These are phyloP conservation scores for Suillus subluteus DNA, from an alignment of 768 basidiomycete genomes.

Conservation along the genomic window DNA sequence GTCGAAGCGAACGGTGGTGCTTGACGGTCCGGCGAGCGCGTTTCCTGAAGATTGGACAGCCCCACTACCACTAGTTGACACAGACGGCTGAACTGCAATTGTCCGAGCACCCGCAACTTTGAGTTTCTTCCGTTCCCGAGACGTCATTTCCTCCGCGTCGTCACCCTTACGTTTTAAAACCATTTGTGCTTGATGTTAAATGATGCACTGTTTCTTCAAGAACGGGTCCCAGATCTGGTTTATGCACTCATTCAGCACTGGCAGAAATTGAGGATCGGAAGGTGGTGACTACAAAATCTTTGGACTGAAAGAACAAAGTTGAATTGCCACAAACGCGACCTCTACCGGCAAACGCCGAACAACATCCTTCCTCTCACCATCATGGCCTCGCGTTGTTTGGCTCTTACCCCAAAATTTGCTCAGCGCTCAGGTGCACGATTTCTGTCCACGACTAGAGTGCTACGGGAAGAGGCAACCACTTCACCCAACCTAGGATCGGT, in stretches of 20 bases:
- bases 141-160: constrained; percentile 31
- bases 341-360: constrained; percentile 29
- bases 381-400: constrained; percentile 35
- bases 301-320: neutral
- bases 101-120: constrained; percentile 66
- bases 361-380: constrained; percentile 10
- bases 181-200: constrained; percentile 32
- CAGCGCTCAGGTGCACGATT: constrained; percentile 34
- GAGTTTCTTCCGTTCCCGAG: constrained; percentile 68
- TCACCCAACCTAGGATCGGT: constrained; percentile 56
- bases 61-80: constrained; percentile 16
- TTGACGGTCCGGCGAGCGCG: constrained; percentile 46
- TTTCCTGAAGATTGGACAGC: constrained; percentile 22
- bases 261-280: constrained; percentile 18
- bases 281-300: constrained; percentile 11
- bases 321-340: constrained; percentile 10
- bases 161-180: constrained; percentile 45
- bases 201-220: constrained; percentile 36
- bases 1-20: constrained; percentile 38
- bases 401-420: constrained; percentile 20
- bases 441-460: constrained; percentile 47
- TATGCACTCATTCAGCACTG: constrained; percentile 19
- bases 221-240: constrained; percentile 18
- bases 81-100: constrained; percentile 60
- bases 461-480: constrained; percentile 45